Base-by-base conservation (phyloP, 495 filamentous ascomycete species). In the Penicillium ucsense region DNA sequence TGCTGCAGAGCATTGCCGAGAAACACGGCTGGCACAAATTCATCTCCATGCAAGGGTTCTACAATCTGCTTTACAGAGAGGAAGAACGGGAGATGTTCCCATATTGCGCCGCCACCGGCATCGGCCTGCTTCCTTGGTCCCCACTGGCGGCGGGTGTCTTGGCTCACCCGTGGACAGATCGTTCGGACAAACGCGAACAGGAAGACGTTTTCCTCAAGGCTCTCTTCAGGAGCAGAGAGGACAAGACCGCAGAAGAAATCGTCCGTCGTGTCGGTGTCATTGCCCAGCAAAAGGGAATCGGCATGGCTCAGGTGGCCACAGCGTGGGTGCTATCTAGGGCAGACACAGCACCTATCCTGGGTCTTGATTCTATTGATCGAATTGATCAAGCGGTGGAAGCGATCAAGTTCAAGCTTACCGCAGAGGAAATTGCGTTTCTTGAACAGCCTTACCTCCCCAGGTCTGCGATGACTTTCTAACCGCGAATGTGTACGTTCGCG, bases 11-110 rank as follows among this genome's bases (percentile, higher is more conserved):
- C 48, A 60, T 64, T 3, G 75, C 74, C 5, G 65, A 71, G 38
- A 62, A 59, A 53, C 72, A 83, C 48, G 69, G 74, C 10, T 88
- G 83, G 84, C 84, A 81, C 74, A 73, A 75, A 51, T 86, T 86
- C 54, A 62, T 84, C 43, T 74, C 69, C 46, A 86, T 86, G 83
- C 83, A 86, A 58, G 81, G 81, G 50, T 70, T 75, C 29, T 83
- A 86, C 57, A 86, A 84, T 62, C 64, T 88, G 10, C 60, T 83
- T 6, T 85, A 85, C 59, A 69, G 84, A 4, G 83, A 87, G 60
- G 83, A 88, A 55, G 84, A 88, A 67, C 66, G 82, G 4, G 84
- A 86, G 61, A 85, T 86, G 81, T 82, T 75, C 54, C 68, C 72
- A 0, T 83, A 79, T 64, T 87, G 84, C 56, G 61, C 75, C n/a